Base-by-base conservation (phyloP, 1,284 basidiomycete species). In the Ustilago curta region DNA sequence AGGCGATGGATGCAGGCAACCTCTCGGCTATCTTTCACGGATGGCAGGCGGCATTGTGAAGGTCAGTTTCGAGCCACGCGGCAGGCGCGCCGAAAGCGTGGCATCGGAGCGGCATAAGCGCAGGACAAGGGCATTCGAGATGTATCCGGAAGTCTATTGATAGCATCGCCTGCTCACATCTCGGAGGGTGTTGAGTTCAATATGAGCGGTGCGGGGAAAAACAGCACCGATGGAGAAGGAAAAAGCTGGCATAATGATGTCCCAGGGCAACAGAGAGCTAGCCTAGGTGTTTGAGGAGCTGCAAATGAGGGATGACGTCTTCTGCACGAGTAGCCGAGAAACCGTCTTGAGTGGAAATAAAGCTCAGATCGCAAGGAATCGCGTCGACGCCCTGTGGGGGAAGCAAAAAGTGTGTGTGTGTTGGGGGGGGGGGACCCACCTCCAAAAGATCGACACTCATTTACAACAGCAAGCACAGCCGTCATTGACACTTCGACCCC, bases 1-100 rank as follows among this genome's bases (percentile, higher is more conserved):
- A 95, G 83, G 96, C 96, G 40, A 93, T 90, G 42, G 92, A 96
- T 83, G 85, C 88, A 0, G 87, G 87, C 39, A 93, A 94, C 84
- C 86, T 98, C 35, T 91, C 90, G 2, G 88, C 88, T 27, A 94
- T 98, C 80, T 99, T 89, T 48, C 69, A 70, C 32, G 85, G 85
- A 27, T 77, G 75, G 75, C 75, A 77, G 48, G 70, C 75, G 0
- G 70, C 70, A 2, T 48, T 77, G 32, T 76, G 44, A 61, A 1
- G n/a, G 4, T 8, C 16, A n/a, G 27, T 9, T 9, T 8, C 2
- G 4, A 18, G 27, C 39, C 51, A 60, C 51, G 58, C 57, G 52
- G 43, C 25, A 23, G 35, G 5, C 18, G 12, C 14, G 31, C n/a
- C n/a, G n/a, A n/a, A n/a, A 23, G 42, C 11, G 32, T 37, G 21